Percentiles rank a stretch among this genome's conserved stretches.
These are phyloP conservation scores for Rhizopus microsporus DNA, from an alignment of 371 early-diverging fungal species.

Conservation along the genomic window DNA sequence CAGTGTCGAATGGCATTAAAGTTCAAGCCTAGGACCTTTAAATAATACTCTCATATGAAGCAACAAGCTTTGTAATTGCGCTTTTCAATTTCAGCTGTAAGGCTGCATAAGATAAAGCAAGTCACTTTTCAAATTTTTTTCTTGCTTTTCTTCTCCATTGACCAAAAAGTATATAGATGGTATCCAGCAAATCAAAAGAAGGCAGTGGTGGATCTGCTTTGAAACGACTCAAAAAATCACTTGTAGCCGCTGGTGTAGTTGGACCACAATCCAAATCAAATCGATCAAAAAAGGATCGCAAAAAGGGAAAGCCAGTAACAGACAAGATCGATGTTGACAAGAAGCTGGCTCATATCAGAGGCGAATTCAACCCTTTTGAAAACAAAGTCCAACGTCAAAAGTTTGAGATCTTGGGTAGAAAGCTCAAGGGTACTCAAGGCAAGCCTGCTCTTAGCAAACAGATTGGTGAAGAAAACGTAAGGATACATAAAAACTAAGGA, in stretches of 20 bases:
- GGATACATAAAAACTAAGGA: conserved; percentile 3
- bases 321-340: conserved; percentile 56
- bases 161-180: neutral
- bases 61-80: no score
- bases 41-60: no score
- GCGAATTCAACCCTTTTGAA: conserved; percentile 88
- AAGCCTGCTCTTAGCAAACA: conserved; percentile 82
- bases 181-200: conserved; percentile 24
- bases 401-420: conserved; percentile 86
- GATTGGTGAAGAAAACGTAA: conserved; percentile 80
- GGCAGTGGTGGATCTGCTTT: conserved; percentile 63
- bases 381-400: conserved; percentile 75
- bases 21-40: no score
- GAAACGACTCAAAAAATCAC: conserved; percentile 76
- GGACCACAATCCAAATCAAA: conserved; percentile 66
- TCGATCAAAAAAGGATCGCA: conserved; percentile 65
- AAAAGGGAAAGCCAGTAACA: conserved; percentile 57
- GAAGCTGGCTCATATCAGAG: conserved; percentile 57
- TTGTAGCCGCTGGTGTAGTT: conserved; percentile 78
- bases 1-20: no score
- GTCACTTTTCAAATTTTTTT: neutral
- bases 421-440: conserved; percentile 81
- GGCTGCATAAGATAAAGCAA: neutral
- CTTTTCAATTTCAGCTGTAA: neutral
- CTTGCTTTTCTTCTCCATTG: neutral